phyloP scores from a whole-genome alignment of 2,329 filamentous ascomycete species.

The Paraphaeosphaeria sporulosa region DNA sequence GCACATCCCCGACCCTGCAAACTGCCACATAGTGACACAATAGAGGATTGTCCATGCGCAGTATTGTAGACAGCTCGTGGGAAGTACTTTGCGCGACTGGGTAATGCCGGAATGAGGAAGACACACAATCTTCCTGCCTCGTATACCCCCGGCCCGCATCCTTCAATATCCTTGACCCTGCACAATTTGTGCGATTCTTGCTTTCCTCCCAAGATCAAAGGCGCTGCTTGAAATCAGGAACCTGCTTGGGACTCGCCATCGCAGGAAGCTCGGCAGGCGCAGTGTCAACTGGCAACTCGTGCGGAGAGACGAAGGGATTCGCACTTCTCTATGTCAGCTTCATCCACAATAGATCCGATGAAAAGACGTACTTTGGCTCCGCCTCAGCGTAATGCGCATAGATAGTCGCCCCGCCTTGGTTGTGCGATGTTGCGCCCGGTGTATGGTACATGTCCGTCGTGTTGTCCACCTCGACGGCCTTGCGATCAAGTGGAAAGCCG shows the following conservation, averaged over 20 bases:
- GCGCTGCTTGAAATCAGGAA: neutral
- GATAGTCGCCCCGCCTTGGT: neutral
- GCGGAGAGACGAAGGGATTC: neutral
- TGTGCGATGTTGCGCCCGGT: neutral
- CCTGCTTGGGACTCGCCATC: constrained; percentile 5
- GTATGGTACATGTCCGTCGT: neutral
- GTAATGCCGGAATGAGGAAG: no score
- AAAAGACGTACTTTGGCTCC: neutral
- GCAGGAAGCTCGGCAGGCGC: constrained; percentile 16
- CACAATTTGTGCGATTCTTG: no score
- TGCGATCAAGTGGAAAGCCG: neutral
- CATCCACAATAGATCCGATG: neutral
- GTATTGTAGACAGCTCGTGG: no score
- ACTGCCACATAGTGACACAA: no score
- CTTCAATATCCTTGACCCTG: no score
- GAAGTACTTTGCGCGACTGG: no score
- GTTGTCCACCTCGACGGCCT: neutral
- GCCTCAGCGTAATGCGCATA: constrained; percentile 6
- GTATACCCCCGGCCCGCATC: no score
- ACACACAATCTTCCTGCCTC: no score
- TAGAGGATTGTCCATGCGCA: no score
- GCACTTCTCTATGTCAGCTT: neutral
- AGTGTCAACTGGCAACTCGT: neutral
- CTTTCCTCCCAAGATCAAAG: no score
- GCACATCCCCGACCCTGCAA: no score